phyloP scores from a whole-genome alignment of 306 rosid genomes.

The Prunus campanulata region DNA sequence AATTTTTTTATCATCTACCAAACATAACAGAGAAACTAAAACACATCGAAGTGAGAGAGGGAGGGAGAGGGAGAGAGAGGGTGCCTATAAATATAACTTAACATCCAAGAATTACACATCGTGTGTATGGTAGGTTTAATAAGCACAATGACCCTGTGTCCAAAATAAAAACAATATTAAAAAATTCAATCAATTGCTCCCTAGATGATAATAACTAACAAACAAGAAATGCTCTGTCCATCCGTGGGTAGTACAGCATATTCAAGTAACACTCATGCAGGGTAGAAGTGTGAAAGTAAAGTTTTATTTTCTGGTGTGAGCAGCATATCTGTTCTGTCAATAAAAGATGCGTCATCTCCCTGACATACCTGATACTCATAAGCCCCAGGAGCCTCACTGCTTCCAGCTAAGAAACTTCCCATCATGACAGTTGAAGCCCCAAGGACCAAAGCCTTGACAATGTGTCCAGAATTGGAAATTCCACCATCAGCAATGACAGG shows the following conservation, averaged over 20 bases:
- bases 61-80: neutral
- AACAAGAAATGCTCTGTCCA: neutral
- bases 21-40: neutral
- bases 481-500: conserved; percentile 97
- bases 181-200: neutral
- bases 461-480: conserved; percentile 85
- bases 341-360: neutral
- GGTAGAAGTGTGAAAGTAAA: neutral
- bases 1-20: neutral
- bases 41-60: too few species aligned
- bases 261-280: neutral
- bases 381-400: conserved; percentile 87
- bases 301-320: neutral
- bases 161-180: too few species aligned
- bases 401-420: conserved; percentile 96
- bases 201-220: neutral
- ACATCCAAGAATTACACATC: neutral
- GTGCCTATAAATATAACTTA: neutral
- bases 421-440: conserved; percentile 96
- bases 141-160: neutral
- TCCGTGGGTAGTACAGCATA: neutral
- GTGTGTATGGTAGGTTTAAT: neutral
- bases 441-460: conserved; percentile 79
- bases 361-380: conserved; percentile 63
- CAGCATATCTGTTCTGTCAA: neutral